Conservation (phyloP, 1,284 basidiomycete genomes). For the Apiotrichum sp. region DNA sequence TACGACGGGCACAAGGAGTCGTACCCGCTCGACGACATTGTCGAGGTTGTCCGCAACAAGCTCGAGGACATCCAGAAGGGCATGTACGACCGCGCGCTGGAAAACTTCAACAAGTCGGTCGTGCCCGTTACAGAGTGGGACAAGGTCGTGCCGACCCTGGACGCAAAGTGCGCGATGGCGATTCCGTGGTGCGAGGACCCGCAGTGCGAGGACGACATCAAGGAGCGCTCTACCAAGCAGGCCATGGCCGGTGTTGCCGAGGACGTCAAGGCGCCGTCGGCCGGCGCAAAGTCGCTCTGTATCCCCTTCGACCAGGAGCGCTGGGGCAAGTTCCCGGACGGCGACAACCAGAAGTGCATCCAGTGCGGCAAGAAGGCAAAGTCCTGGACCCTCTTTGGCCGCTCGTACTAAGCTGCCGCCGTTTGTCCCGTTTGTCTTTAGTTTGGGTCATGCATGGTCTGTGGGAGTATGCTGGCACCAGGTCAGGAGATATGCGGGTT, state of each 20-base stretch:
- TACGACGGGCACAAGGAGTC: slow-evolving; percentile 76
- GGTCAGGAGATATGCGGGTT: neutral
- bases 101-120: slow-evolving; percentile 66
- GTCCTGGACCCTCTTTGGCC: slow-evolving; percentile 85
- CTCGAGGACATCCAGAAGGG: slow-evolving; percentile 83
- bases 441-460: neutral
- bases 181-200: slow-evolving; percentile 97
- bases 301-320: slow-evolving; percentile 91
- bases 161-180: slow-evolving; percentile 79
- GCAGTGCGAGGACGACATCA: slow-evolving; percentile 95
- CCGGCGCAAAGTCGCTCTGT: slow-evolving; percentile 93
- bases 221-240: slow-evolving; percentile 74
- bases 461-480: neutral
- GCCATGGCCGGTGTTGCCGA: slow-evolving; percentile 60
- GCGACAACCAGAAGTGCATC: slow-evolving; percentile 78
- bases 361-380: slow-evolving; percentile 80
- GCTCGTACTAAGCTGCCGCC: slow-evolving; percentile 36
- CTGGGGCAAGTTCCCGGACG: slow-evolving; percentile 58
- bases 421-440: neutral
- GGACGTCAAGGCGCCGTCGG: slow-evolving; percentile 93
- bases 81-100: slow-evolving; percentile 77
- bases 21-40: slow-evolving; percentile 63
- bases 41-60: slow-evolving; percentile 56
- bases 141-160: slow-evolving; percentile 82
- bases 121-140: slow-evolving; percentile 79